Evolutionary conservation across 106 monocot species (phyloP).

Genomic region (Dioscorea zingiberensis): DNA sequence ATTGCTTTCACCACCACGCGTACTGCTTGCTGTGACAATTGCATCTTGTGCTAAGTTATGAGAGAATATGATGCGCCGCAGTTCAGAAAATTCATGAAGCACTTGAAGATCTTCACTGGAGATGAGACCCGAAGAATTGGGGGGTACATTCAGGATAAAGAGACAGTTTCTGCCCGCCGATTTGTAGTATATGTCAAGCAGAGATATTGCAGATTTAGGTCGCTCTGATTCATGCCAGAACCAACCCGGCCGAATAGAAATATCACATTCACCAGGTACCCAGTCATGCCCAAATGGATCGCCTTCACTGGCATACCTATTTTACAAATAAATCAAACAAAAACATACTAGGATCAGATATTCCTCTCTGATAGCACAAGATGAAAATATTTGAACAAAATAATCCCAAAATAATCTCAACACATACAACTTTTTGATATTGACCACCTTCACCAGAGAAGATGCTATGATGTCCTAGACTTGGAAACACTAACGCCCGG

Average conservation of each 20-base stretch:
- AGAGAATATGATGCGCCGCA: conserved; percentile 61
- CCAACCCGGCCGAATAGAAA: conserved; percentile 92
- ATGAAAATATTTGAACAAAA: too few relatives aligned
- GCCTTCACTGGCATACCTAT: conserved; percentile 64
- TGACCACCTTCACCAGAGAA: too few relatives aligned
- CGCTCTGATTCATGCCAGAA: conserved; percentile 83
- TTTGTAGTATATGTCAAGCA: conserved; percentile 87
- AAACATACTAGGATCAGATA: too few relatives aligned
- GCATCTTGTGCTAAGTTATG: conserved; percentile 66
- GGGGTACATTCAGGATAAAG: conserved; percentile 80
- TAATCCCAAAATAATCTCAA: too few relatives aligned
- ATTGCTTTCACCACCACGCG: conserved; percentile 36
- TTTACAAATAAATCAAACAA: background rate
- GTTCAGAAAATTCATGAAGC: conserved; percentile 61
- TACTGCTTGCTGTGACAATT: conserved; percentile 51
- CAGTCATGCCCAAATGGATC: conserved; percentile 76
- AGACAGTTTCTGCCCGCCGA: conserved; percentile 90
- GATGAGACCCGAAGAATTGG: conserved; percentile 91
- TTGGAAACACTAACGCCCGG: too few relatives aligned
- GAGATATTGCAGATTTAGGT: conserved; percentile 58
- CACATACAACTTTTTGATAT: too few relatives aligned
- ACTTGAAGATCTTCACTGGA: conserved; percentile 81
- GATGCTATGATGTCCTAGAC: too few relatives aligned
- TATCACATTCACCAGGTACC: conserved; percentile 93
- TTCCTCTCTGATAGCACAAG: too few relatives aligned